Base-by-base conservation (phyloP, 352 stramenopile genomes). In the Phytophthora colocasiae region DNA sequence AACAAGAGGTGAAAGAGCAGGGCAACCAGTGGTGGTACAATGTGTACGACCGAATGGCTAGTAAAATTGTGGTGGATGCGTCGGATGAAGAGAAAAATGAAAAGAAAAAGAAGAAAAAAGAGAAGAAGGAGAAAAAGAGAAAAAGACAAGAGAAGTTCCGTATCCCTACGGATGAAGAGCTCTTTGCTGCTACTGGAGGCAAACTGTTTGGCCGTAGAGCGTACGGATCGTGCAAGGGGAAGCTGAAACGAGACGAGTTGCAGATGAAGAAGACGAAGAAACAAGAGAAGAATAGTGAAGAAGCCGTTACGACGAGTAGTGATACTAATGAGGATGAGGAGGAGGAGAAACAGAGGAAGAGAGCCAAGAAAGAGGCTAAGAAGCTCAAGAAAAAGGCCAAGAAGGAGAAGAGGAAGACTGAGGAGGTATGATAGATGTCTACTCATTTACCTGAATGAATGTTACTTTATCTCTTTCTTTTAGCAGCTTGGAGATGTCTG, bases 121-220 rank as follows among this genome's bases (percentile, higher is more conserved):
- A 83, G 60, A 77, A 78, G 51, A 81, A 69, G 44, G 68, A 71
- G 19, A 73, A 63, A 17, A 75, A 81, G 29, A 71, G 70, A 55
- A 80, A 79, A 40, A 75, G 66, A 58, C n/a, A 72, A 71, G 31
- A 34, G 3, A 88, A 89, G 70, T 90, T 85, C 46, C 73, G 76
- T 45, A 75, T 83, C 79, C 86, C 85, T 38, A 99, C 96, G 12
- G 96, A 98, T 69, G 92, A 98, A 67, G 96, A 99, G 71, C 84
- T 99, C 26, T 99, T 99, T 72, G 78, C 87, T 43, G 96, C 96
- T 2, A 99, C 96, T 0, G 97, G 96, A 17, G 97, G 97, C 29
- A 98, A 97, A 47, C 77, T 98, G 41, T 98, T 99, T 78, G 96
- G 95, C 10, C 98, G 97, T 66, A 76, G 97, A 61, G 95, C 95